These are phyloP conservation scores for Fusarium veterinarium DNA, from an alignment of 2,329 filamentous ascomycete species.

Conservation along the genomic window DNA sequence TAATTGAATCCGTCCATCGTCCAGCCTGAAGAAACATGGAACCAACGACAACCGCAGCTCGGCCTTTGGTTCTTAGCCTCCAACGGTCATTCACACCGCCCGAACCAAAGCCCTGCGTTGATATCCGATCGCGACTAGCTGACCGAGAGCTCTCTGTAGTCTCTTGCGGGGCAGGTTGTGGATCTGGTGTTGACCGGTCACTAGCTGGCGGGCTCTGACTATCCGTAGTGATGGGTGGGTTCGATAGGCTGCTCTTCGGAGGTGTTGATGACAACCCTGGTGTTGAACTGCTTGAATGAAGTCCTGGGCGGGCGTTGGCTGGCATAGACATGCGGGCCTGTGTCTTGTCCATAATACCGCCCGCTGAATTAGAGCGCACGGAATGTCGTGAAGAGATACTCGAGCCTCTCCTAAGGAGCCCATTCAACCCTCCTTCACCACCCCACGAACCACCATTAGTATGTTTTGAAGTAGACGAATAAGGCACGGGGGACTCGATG, in stretches of 20 bases:
- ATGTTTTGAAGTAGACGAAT: conserved; percentile 51
- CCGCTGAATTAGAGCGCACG: conserved; percentile 65
- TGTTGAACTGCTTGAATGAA: conserved; percentile 58
- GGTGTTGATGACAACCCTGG: conserved; percentile 64
- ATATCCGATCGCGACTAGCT: conserved; percentile 66
- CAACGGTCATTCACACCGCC: conserved; percentile 80
- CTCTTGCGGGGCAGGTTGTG: conserved; percentile 51
- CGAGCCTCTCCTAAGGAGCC: conserved; percentile 63
- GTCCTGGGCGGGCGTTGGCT: conserved; percentile 60
- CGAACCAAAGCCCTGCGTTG: conserved; percentile 77
- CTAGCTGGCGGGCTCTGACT: conserved; percentile 53
- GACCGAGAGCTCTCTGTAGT: conserved; percentile 60
- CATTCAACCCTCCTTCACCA: conserved; percentile 52
- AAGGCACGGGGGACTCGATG: conserved; percentile 79
- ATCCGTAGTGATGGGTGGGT: conserved; percentile 62
- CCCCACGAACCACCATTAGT: conserved; percentile 57
- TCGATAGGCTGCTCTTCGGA: conserved; percentile 60
- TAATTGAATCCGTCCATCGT: conserved; percentile 88
- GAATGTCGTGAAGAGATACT: conserved; percentile 60
- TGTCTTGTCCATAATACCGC: conserved; percentile 66
- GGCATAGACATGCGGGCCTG: conserved; percentile 86
- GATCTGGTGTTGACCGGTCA: conserved; percentile 56
- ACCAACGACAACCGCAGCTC: conserved; percentile 82
- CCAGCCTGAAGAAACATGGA: conserved; percentile 90
- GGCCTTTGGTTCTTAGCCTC: conserved; percentile 82